phyloP scores from a whole-genome alignment of 1,284 basidiomycete species.

The Irpex rosettiformis region DNA sequence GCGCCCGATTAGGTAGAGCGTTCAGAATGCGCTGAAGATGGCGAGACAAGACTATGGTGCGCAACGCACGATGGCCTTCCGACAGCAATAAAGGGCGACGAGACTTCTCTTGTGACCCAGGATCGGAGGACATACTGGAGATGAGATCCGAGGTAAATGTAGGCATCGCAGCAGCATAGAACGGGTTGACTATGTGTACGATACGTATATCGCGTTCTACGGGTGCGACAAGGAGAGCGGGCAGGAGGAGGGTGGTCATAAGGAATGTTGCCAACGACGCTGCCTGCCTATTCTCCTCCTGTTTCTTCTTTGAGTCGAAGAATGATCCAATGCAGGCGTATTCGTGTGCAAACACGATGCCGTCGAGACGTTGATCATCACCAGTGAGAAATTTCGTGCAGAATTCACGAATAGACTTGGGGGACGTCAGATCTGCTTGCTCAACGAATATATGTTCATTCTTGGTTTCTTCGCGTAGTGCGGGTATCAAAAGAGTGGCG shows the following conservation, averaged over 20 bases:
- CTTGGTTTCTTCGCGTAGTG: conserved; percentile 61
- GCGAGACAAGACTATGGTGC: conserved; percentile 58
- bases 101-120: conserved; percentile 5
- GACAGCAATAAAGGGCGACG: conserved; percentile 41
- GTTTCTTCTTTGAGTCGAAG: conserved; percentile 25
- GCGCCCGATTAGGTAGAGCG: conserved; percentile 60
- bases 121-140: conserved; percentile 18
- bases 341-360: conserved; percentile 70
- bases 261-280: conserved; percentile 72
- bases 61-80: conserved; percentile 66
- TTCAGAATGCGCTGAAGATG: conserved; percentile 79
- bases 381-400: conserved; percentile 62
- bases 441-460: conserved; percentile 76
- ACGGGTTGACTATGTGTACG: conserved; percentile 78
- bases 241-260: conserved; percentile 73
- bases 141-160: conserved; percentile 34
- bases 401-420: conserved; percentile 61
- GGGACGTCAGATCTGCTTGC: conserved; percentile 63
- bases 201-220: conserved; percentile 82
- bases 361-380: conserved; percentile 65
- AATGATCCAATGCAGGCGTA: conserved; percentile 60
- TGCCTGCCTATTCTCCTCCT: conserved; percentile 38
- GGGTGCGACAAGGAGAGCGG: conserved; percentile 73
- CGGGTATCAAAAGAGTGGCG: conserved; percentile 55
- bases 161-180: conserved; percentile 72